Evolutionary conservation across 441 rosid genomes (phyloP), one percentile per base, ranked within the genome.

Genomic region (Pelargonium cotyledonis): DNA sequence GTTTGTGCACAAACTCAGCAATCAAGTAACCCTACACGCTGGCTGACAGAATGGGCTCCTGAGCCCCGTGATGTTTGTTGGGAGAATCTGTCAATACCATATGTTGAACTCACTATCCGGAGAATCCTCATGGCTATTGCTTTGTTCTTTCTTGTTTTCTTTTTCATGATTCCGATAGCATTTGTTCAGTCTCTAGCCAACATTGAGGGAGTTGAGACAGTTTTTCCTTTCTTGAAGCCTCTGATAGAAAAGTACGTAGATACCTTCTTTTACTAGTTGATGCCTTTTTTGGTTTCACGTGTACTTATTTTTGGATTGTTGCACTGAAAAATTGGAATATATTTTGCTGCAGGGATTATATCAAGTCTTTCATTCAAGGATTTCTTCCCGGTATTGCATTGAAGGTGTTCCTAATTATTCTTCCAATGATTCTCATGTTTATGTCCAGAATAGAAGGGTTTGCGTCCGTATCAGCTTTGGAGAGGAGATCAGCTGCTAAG

Each of bases 391-490:
- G 99, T 62, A 72, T 92, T 35, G 99, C 67, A 0, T 71, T 92
- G 89, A 95, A 95, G 89, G 95, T 95, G 68, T 95, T 95, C 78
- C 90, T 95, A 76, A 92, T 95, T 70, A 90, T 92, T 75, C 85
- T 95, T 57, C 98, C 98, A 14, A 68, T 86, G 4, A 90, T 95
- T 73, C 77, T 95, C 76, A 92, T 95, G 99, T 85, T 85, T 69
- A 92, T 95, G 98, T 83, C 99, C n/a, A 90, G 88, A 76, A 88
- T 92, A 57, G 97, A 95, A 83, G 99, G 99, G 75, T 90, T 90
- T 76, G 73, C 69, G 53, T 84, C 98, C 11, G 19, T 79, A 21
- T 95, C 98, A 23, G 83, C 79, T 65, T 79, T 95, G 11, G 98
- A 95, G 70, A 86, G 99, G 78, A 87, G 98, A 79, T 73, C 97